Evolutionary conservation across 371 early-diverging fungal species (phyloP), one percentile per base, ranked within the genome.

Genomic region (Mortierella sp.): DNA sequence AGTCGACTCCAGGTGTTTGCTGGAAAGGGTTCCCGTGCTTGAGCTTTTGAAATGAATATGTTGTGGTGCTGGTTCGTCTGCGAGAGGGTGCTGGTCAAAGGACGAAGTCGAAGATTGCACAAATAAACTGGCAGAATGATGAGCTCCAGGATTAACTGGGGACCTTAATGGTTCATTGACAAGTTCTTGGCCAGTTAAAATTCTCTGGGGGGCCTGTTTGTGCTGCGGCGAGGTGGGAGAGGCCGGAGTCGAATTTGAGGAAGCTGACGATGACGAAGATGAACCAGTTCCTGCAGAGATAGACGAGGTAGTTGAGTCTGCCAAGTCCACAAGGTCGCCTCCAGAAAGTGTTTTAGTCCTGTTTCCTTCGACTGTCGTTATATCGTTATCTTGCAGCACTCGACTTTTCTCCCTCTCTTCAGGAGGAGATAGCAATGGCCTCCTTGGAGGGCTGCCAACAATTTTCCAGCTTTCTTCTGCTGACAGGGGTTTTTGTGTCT

Each of bases 391-490:
- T 17, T 60, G 64, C 17, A 64, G 60, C 10, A 22, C 60, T 4
- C 65, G 68, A 42, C 58, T 53, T 9, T 63, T 66, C 57, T 72
- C 70, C 22, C 55, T 56, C 5, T 79, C 79, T 37, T 78, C 73
- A 55, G 79, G 79, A 22, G 79, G 79, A 3, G 79, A 79, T 15
- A 79, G 55, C 23, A 73, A 53, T 1, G 73, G 70, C 47, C 70
- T 59, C 31, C 74, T 55, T 5, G 79, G 73, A 4, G 79, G 79
- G n/a, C 79, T 79, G 7, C 79, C 79, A 19, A 79, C 79, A 47
- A 66, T 57, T 58, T 73, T 79, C 79, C 79, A 79, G 49, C 53
- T 56, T 28, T 54, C 53, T 28, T 69, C 59, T 31, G 61, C 70
- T 0, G 66, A 22, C 40, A 61, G 45, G 19, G 68, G 45, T 54